Evolutionary conservation across 805 yeast species (phyloP), one percentile per base, ranked within the genome.

Genomic region (Blastobotrys americana): DNA sequence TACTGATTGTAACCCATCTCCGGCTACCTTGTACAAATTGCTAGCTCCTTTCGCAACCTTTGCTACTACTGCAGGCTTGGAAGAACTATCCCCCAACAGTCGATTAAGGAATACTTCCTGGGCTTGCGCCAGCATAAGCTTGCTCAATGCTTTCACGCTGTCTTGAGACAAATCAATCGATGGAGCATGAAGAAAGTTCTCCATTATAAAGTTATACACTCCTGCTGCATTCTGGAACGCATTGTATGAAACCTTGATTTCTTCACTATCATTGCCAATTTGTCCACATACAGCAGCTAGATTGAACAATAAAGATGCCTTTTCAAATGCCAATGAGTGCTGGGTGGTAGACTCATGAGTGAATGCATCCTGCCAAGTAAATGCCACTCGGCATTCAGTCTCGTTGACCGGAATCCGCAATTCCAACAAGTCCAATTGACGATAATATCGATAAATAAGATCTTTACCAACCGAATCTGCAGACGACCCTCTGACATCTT

Each of bases 151-250:
- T 35, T 72, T 71, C 6, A 85, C 76, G 0, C 86, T 78, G 18
- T 81, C 77, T 27, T 82, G 83, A 48, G 74, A 70, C 41, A 89
- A 66, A 62, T 90, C 98, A 3, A 72, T 68, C 3, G 88, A 77
- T 0, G 97, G 96, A 0, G 96, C 90, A 63, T 89, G 93, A 39
- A 88, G 66, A 63, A 90, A 90, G 62, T 83, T 84, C 53, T 84
- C 90, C 37, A 81, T 72, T 20, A 89, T 68, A 53, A 76, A 84
- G 48, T 75, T 72, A 56, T 75, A 83, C 23, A 87, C 73, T 1
- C 96, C 94, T 3, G 93, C 82, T 1, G 96, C 78, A 46, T 78
- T 80, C 49, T 86, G 86, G 55, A 83, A 76, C 40, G 68, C 63
- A 34, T 74, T 75, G 49, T 80, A 71, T 0, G 87, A 70, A n/a